These are phyloP conservation scores for Microcyclosporella mali DNA, from an alignment of 2,329 filamentous ascomycete genomes.

Conservation along the genomic window DNA sequence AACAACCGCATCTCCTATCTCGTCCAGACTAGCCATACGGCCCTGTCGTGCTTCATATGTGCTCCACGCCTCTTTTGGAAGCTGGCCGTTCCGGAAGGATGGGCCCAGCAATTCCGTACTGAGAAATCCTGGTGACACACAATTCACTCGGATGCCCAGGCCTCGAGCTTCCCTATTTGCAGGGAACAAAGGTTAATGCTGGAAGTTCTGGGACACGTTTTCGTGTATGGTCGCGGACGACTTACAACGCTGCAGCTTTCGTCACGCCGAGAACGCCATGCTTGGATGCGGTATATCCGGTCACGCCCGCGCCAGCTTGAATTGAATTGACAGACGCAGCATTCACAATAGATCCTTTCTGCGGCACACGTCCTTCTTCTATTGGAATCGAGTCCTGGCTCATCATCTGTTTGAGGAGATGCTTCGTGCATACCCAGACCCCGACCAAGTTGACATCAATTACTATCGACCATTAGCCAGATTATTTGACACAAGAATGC, in stretches of 20 bases:
- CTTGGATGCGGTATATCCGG: constrained; percentile 36
- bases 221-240: too few species aligned
- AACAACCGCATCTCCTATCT: constrained; percentile 25
- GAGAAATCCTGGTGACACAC: constrained; percentile 29
- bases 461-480: constrained; percentile 6
- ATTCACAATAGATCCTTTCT: constrained; percentile 36
- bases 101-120: constrained; percentile 20
- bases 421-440: constrained; percentile 34
- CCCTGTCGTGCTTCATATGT: constrained; percentile 21
- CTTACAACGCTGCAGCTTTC: constrained; percentile 30
- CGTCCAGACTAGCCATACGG: constrained; percentile 17
- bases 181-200: too few species aligned
- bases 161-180: constrained; percentile 31
- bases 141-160: constrained; percentile 32
- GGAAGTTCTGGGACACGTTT: too few species aligned
- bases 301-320: constrained; percentile 31
- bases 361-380: constrained; percentile 19
- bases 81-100: constrained; percentile 8
- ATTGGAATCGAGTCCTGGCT: constrained; percentile 26
- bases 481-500: too few species aligned
- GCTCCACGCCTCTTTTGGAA: constrained; percentile 12
- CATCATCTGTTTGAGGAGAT: constrained; percentile 39
- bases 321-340: constrained; percentile 36
- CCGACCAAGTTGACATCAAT: constrained; percentile 35
- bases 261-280: constrained; percentile 40